phyloP scores from a whole-genome alignment of 139 green algal genomes.

The Dunaliella sp. region DNA sequence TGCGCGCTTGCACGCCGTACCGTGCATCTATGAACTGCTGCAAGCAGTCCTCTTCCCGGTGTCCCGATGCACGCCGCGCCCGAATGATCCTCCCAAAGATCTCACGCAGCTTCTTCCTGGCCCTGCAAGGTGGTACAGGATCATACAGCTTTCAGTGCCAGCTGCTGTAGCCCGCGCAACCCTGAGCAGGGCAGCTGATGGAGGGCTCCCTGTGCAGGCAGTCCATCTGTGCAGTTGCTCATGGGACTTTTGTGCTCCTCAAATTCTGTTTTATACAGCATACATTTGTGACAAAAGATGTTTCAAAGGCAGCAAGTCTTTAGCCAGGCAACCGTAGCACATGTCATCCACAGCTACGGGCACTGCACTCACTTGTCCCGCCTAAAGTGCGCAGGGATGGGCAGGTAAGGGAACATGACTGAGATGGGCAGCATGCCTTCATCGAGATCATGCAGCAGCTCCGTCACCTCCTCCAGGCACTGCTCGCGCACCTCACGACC shows the following conservation, averaged over 20 bases:
- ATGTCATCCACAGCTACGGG: too few species aligned
- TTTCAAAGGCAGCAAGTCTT: too few species aligned
- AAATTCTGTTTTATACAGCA: too few species aligned
- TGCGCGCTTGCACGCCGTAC: conserved; percentile 7
- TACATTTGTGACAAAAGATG: too few species aligned
- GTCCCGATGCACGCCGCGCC: conserved; percentile 54
- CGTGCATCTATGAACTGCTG: conserved; percentile 91
- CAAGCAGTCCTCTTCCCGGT: conserved; percentile 88
- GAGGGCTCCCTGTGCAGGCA: not conserved
- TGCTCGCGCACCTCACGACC: conserved; percentile 93
- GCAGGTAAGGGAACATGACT: conserved; percentile 93
- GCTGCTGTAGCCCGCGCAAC: not conserved
- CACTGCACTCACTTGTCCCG: conserved; percentile 72
- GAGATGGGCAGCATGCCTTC: conserved; percentile 94
- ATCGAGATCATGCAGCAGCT: conserved; percentile 94
- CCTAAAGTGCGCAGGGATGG: conserved; percentile 82
- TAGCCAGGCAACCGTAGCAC: too few species aligned
- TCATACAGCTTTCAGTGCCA: not conserved
- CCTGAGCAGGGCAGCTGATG: not conserved
- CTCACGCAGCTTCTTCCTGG: conserved; percentile 62
- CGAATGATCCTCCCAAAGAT: conserved; percentile 88
- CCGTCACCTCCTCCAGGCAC: conserved; percentile 84
- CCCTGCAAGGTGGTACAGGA: conserved; percentile 25
- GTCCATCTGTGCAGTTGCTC: not conserved
- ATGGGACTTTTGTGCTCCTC: too few species aligned